These are phyloP conservation scores for Pythium sukuiense DNA, from an alignment of 352 stramenopile species.

Conservation along the genomic window DNA sequence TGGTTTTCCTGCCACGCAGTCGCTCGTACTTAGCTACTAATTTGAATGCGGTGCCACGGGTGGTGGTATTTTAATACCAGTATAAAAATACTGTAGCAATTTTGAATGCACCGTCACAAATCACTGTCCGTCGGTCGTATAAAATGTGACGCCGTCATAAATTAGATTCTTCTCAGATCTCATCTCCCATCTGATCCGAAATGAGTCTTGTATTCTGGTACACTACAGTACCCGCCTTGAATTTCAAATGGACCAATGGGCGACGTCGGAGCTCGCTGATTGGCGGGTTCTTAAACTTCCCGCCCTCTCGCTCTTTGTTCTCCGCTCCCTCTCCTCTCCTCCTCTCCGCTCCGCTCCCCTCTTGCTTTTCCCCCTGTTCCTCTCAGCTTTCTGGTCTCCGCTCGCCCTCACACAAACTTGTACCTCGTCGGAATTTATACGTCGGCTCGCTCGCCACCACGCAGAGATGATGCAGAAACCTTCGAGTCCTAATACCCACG, in stretches of 20 bases:
- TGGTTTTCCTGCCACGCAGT: no score
- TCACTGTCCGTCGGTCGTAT: background rate
- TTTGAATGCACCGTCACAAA: background rate
- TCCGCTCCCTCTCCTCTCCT: background rate
- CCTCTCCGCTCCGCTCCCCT: slow-evolving; percentile 2
- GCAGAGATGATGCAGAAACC: slow-evolving; percentile 59
- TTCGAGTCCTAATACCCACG: slow-evolving; percentile 81
- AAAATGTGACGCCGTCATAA: background rate
- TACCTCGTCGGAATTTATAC: slow-evolving; percentile 72
- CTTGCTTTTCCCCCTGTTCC: background rate
- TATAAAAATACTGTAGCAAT: no score
- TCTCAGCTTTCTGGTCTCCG: background rate
- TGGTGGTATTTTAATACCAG: no score
- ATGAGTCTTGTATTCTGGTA: slow-evolving; percentile 9
- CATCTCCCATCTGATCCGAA: background rate
- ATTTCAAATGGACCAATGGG: slow-evolving; percentile 31
- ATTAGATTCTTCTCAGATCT: background rate
- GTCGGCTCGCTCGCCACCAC: background rate
- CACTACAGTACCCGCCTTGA: background rate
- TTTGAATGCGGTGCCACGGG: no score
- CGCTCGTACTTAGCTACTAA: no score
- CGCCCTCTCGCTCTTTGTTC: slow-evolving; percentile 2
- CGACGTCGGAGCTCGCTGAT: background rate
- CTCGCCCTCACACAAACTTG: slow-evolving; percentile 39
- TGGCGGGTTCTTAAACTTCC: slow-evolving; percentile 25